phyloP scores from a whole-genome alignment of 1,284 basidiomycete species.

The Naganishia cerealis region DNA sequence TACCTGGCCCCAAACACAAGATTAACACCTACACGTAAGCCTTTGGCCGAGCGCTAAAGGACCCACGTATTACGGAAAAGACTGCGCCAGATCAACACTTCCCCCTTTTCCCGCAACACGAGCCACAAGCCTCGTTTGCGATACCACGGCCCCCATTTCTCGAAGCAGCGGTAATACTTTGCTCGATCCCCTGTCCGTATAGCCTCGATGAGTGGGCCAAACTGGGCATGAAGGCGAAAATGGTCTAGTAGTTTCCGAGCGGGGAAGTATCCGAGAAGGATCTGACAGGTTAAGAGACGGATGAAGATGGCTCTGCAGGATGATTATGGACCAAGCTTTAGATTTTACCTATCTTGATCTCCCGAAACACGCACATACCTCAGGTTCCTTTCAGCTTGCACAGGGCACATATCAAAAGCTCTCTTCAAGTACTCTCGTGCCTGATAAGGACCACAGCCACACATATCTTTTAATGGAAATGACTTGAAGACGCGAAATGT shows the following conservation, averaged over 20 bases:
- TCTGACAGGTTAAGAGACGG: conserved; percentile 51
- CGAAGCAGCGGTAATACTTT: conserved; percentile 46
- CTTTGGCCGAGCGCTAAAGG: neutral
- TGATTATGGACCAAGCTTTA: neutral
- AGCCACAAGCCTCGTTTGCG: conserved; percentile 51
- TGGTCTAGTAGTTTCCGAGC: conserved; percentile 38
- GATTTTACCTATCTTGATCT: neutral
- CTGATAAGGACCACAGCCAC: conserved; percentile 25
- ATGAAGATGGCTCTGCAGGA: conserved; percentile 53
- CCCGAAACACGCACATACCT: conserved; percentile 21
- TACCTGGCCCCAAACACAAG: conserved; percentile 4
- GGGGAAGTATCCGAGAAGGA: conserved; percentile 52
- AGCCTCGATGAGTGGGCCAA: conserved; percentile 48
- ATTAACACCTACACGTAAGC: neutral
- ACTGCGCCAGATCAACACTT: conserved; percentile 55
- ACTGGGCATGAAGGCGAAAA: conserved; percentile 48
- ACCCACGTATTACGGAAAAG: conserved; percentile 53
- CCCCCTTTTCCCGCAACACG: conserved; percentile 53
- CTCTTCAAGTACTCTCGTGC: conserved; percentile 37
- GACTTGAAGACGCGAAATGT: neutral
- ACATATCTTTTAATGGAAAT: neutral
- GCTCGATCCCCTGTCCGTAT: conserved; percentile 50
- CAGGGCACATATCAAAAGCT: conserved; percentile 40
- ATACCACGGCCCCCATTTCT: conserved; percentile 50
- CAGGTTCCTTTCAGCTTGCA: conserved; percentile 34